Base-by-base conservation (phyloP, 176 grass and related monocot species). In the Oryza brachyantha region DNA sequence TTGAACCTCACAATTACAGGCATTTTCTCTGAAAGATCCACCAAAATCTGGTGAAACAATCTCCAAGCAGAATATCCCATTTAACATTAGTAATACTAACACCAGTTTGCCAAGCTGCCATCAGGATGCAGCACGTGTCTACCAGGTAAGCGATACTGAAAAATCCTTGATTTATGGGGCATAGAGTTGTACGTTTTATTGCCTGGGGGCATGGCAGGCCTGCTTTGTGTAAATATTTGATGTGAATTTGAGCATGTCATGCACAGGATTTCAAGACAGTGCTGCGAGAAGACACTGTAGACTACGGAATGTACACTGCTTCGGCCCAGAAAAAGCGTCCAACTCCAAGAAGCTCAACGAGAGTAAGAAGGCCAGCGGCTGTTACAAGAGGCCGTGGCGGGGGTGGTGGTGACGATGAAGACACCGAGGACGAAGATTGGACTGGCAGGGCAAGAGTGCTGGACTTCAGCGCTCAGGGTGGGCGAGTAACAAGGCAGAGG, bases 11-110 rank as follows among this genome's bases (percentile, higher is more conserved):
- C 76, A 7, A 55, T 55, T 80, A 61, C 90, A 96, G 92, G 88
- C 90, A 83, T 96, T 96, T 93, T 99, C 90, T 89, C n/a, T 93
- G 13, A 99, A 94, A 77, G 92, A 99, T 67, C 78, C 55, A 74
- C 85, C 92, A 64, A 99, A 99, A 74, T 66, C 90, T 79, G 86
- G 83, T 32, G 92, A 96, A 78, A 65, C 81, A 34, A 74, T 95
- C 84, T 91, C 92, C 26, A 99, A 79, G 72, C 96, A 99, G 88
- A 99, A 89, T 66, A 81, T 93, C 83, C 90, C 88, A 57, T 93
- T 96, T 60, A 96, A 79, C 74, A 85, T 91, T 70, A 76, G 79
- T 75, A 89, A 73, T 63, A 86, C 71, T 31, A 76, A 87, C 61
- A 74, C 71, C 54, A 80, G 43, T 83, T 71, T 99, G 63, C 88